These are phyloP conservation scores for Silybum marianum DNA, from an alignment of 129 eudicot genomes.

Conservation along the genomic window DNA sequence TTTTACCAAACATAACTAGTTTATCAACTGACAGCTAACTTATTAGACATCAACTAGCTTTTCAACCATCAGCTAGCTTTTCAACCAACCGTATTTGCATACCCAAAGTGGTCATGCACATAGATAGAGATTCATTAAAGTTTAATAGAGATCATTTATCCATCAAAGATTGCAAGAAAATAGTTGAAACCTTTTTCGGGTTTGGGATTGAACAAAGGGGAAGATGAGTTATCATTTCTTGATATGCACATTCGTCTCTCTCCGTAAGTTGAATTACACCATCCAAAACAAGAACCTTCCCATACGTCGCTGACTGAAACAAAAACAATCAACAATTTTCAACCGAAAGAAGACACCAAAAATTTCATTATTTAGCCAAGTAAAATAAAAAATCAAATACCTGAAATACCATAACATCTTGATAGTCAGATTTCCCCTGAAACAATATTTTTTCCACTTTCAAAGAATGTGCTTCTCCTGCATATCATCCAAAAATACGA, in stretches of 20 bases:
- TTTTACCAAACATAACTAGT: background rate
- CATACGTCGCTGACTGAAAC: constrained; percentile 89
- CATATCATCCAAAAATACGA: constrained; percentile 2
- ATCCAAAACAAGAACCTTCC: constrained; percentile 91
- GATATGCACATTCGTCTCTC: constrained; percentile 97
- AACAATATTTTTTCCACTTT: constrained; percentile 84
- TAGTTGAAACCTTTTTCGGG: constrained; percentile 75
- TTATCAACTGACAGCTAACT: background rate
- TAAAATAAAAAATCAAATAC: constrained; percentile 28
- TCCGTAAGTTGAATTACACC: constrained; percentile 97
- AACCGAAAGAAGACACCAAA: background rate
- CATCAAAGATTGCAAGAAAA: constrained; percentile 8
- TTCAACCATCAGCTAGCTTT: background rate
- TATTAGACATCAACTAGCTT: background rate
- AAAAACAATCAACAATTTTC: background rate
- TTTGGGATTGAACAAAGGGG: constrained; percentile 91
- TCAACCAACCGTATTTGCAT: background rate
- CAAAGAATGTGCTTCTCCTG: constrained; percentile 96
- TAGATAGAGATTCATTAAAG: background rate
- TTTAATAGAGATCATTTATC: background rate
- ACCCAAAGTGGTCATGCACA: background rate
- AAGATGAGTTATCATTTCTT: constrained; percentile 92
- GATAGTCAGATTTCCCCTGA: constrained; percentile 81
- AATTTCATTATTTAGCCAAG: too few relatives aligned
- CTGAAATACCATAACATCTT: constrained; percentile 93